Percentiles rank a stretch among this genome's conserved stretches.
Conservation (phyloP, 176 grass and related monocot species). For the Zizania latifolia region DNA sequence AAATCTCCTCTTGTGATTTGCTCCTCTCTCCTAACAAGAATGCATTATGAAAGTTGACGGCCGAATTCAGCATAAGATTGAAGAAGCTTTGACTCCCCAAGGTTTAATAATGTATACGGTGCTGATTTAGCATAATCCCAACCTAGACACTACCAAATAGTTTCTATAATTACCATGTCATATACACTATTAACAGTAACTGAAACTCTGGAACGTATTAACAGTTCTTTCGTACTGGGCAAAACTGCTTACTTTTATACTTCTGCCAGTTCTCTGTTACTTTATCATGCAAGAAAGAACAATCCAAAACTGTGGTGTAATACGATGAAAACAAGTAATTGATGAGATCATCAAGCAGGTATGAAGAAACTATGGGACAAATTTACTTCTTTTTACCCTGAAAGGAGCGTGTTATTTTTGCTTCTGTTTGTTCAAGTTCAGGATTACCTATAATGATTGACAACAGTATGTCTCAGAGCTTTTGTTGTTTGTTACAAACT, state of each 20-base stretch:
- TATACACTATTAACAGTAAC: no score
- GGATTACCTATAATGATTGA: not conserved
- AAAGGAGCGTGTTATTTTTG: not conserved
- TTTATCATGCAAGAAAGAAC: not conserved
- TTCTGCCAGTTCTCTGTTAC: not conserved
- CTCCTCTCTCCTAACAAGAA: not conserved
- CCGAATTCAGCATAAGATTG: not conserved
- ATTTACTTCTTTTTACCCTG: not conserved
- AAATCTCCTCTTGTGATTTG: not conserved
- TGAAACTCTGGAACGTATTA: not conserved
- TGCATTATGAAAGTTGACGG: conserved; percentile 23
- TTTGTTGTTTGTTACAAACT: not conserved
- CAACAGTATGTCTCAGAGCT: no score
- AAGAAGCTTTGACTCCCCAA: conserved; percentile 15
- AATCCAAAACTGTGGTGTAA: not conserved
- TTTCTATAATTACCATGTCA: no score
- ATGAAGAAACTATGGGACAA: not conserved
- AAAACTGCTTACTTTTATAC: not conserved
- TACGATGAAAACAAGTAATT: no score
- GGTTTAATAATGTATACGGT: not conserved
- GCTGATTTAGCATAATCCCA: no score
- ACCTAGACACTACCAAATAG: no score
- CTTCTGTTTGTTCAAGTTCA: not conserved
- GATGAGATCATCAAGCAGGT: no score
- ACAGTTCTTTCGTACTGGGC: not conserved